These are phyloP conservation scores for Cryphonectria carpinicola DNA, from an alignment of 2,329 filamentous ascomycete genomes.

Conservation along the genomic window DNA sequence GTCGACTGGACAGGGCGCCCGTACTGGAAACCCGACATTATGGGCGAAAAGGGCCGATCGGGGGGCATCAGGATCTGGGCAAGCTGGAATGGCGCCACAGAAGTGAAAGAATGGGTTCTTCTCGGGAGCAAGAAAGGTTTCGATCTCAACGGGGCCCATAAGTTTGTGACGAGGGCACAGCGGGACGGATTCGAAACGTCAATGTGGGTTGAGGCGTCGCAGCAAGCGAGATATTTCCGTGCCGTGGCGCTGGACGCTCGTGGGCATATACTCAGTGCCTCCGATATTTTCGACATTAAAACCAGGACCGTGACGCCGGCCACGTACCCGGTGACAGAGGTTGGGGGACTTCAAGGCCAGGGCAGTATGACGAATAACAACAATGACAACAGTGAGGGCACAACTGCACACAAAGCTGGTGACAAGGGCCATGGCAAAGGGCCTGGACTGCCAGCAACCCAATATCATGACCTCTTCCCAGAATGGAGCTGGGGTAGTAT, in stretches of 20 bases:
- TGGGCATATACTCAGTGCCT: conserved; percentile 4
- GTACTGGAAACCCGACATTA: conserved; percentile 31
- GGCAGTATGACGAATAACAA: not conserved
- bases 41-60: conserved; percentile 25
- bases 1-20: conserved; percentile 30
- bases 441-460: not conserved
- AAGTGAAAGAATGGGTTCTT: conserved; percentile 26
- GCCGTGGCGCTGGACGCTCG: not conserved
- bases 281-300: conserved; percentile 3
- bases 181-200: conserved; percentile 19
- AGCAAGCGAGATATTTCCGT: conserved; percentile 6
- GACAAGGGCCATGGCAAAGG: not conserved
- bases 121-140: conserved; percentile 20
- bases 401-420: not conserved
- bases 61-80: conserved; percentile 20
- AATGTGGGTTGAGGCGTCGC: not conserved
- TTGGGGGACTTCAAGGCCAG: not conserved
- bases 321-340: conserved; percentile 1
- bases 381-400: not conserved
- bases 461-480: conserved; percentile 11
- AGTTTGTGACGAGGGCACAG: conserved; percentile 24
- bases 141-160: conserved; percentile 23
- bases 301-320: not conserved
- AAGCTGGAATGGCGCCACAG: conserved; percentile 30
- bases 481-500: conserved; percentile 16